Evolutionary conservation across 2,329 filamentous ascomycete genomes (phyloP).

Genomic region (Talaromyces sp.): DNA sequence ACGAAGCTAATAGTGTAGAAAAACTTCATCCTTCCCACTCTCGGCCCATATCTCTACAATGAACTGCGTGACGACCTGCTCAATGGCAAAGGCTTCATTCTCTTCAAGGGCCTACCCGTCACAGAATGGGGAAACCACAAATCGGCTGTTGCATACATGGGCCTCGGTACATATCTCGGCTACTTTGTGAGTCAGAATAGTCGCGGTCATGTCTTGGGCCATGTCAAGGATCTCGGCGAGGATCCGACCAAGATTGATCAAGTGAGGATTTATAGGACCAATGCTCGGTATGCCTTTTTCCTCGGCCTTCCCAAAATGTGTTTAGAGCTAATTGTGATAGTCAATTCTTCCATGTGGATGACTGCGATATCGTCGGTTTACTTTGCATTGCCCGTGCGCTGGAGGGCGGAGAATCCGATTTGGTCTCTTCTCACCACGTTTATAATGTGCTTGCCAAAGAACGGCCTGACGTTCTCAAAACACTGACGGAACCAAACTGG

Average conservation of each 20-base stretch:
- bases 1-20: conserved; percentile 29
- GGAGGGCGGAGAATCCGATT: conserved; percentile 80
- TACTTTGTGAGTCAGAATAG: conserved; percentile 88
- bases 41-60: conserved; percentile 51
- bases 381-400: conserved; percentile 75
- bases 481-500: conserved; percentile 75
- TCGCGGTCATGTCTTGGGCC: conserved; percentile 78
- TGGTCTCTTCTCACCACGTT: conserved; percentile 73
- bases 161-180: conserved; percentile 77
- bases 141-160: conserved; percentile 86
- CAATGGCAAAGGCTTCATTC: conserved; percentile 82
- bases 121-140: conserved; percentile 72
- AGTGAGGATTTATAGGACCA: conserved; percentile 86
- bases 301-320: background rate
- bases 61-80: conserved; percentile 64
- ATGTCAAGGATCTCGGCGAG: conserved; percentile 85
- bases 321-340: conserved; percentile 29
- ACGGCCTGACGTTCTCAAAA: conserved; percentile 72
- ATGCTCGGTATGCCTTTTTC: conserved; percentile 54
- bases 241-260: conserved; percentile 77
- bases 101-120: conserved; percentile 83
- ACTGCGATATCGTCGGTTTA: conserved; percentile 77
- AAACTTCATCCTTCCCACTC: conserved; percentile 60
- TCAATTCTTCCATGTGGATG: conserved; percentile 84
- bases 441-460: conserved; percentile 76